Conservation (phyloP, 768 basidiomycete species). For the Hypsizygus marmoreus region DNA sequence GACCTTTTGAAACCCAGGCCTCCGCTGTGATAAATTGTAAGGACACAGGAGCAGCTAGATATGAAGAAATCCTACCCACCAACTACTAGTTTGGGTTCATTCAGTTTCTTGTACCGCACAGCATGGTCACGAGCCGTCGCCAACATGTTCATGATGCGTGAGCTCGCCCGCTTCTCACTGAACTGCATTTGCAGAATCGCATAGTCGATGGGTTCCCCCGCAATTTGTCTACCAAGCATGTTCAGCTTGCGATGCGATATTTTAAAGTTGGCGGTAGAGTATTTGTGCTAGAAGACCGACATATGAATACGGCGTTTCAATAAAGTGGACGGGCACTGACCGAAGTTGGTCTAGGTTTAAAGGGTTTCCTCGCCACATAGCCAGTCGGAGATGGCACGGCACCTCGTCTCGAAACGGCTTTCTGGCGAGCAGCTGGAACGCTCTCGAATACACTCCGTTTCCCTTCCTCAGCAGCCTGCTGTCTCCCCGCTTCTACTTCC, state of each 20-base stretch:
- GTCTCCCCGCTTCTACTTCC: constrained; percentile 46
- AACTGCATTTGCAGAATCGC: constrained; percentile 98
- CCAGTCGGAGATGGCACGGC: not conserved
- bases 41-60: constrained; percentile 1
- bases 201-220: constrained; percentile 89
- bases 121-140: constrained; percentile 88
- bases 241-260: constrained; percentile 94
- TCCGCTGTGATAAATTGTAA: constrained; percentile 56
- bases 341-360: constrained; percentile 28
- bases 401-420: not conserved
- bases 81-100: constrained; percentile 73
- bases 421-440: constrained; percentile 12
- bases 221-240: constrained; percentile 82
- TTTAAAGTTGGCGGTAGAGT: constrained; percentile 90
- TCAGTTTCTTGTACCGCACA: constrained; percentile 70
- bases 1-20: constrained; percentile 92
- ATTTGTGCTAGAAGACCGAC: constrained; percentile 70
- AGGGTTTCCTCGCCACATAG: constrained; percentile 16
- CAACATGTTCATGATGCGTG: constrained; percentile 86
- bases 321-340: constrained; percentile 19
- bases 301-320: not conserved
- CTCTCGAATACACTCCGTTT: constrained; percentile 55
- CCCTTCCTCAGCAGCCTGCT: constrained; percentile 45
- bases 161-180: constrained; percentile 88
- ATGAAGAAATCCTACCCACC: constrained; percentile 51